Percentiles rank a stretch among this genome's conserved stretches.
phyloP scores from a whole-genome alignment of 2,329 filamentous ascomycete species.

The Fusarium sp. region DNA sequence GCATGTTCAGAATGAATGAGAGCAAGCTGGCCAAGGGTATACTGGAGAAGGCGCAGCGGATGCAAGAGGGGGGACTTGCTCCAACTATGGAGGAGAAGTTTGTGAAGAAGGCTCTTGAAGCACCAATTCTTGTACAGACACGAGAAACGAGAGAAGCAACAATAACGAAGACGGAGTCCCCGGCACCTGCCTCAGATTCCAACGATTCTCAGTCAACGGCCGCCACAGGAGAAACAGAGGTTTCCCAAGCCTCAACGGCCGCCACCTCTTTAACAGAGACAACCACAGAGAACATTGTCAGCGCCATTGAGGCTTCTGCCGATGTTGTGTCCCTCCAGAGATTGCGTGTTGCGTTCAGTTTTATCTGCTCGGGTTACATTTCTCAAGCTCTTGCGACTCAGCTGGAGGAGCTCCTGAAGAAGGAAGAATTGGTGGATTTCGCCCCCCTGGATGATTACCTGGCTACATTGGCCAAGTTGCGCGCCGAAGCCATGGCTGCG shows the following conservation, averaged over 20 bases:
- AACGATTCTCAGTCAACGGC: slow-evolving; percentile 58
- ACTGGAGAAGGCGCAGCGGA: slow-evolving; percentile 76
- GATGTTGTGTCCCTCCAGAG: slow-evolving; percentile 71
- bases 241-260: slow-evolving; percentile 59
- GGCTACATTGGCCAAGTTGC: slow-evolving; percentile 71
- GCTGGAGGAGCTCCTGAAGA: slow-evolving; percentile 57
- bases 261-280: slow-evolving; percentile 58
- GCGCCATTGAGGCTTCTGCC: slow-evolving; percentile 59
- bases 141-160: slow-evolving; percentile 56
- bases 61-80: slow-evolving; percentile 76
- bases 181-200: slow-evolving; percentile 43
- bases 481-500: slow-evolving; percentile 76
- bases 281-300: slow-evolving; percentile 51
- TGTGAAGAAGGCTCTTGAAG: slow-evolving; percentile 79
- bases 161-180: slow-evolving; percentile 32
- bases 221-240: slow-evolving; percentile 52
- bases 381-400: slow-evolving; percentile 56
- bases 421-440: slow-evolving; percentile 69
- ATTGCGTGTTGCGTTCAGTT: slow-evolving; percentile 72
- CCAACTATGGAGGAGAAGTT: slow-evolving; percentile 87
- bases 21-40: slow-evolving; percentile 75
- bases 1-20: slow-evolving; percentile 84
- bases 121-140: slow-evolving; percentile 77
- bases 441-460: slow-evolving; percentile 77
- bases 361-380: slow-evolving; percentile 73